Conservation (phyloP, 116 monocot species). For the Papilionanthe hybrid region DNA sequence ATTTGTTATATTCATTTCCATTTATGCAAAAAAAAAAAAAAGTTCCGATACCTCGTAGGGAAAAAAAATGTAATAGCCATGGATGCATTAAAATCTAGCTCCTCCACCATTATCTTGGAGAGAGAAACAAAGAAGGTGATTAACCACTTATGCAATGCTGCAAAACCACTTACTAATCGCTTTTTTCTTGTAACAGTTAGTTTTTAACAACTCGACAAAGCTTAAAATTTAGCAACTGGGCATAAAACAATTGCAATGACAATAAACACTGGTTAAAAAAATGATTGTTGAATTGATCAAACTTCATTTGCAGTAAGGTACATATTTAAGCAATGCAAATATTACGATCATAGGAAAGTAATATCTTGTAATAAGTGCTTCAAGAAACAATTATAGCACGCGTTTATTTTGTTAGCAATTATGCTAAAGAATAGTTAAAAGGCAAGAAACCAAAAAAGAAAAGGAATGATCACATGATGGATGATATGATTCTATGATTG, state of each 20-base stretch:
- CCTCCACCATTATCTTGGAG: too few species aligned
- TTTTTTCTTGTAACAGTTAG: not conserved
- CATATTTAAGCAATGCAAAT: not conserved
- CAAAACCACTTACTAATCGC: too few species aligned
- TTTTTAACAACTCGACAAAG: not conserved
- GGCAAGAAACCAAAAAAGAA: not conserved
- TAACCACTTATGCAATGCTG: too few species aligned
- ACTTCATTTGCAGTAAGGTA: not conserved
- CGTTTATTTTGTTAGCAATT: not conserved
- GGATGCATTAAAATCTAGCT: too few species aligned
- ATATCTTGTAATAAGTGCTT: not conserved
- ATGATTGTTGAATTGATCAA: not conserved
- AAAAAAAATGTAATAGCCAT: too few species aligned
- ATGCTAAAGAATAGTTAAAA: not conserved
- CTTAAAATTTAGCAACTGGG: not conserved
- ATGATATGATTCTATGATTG: not conserved
- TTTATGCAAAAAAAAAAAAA: too few species aligned
- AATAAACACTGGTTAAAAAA: not conserved
- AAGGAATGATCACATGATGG: not conserved
- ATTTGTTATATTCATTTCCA: too few species aligned
- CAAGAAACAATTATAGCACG: not conserved
- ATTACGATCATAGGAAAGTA: not conserved
- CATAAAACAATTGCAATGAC: not conserved
- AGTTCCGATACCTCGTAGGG: too few species aligned
- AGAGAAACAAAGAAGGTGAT: too few species aligned